Conservation (phyloP, 164 flowering plant species). For the Berberis vulgaris region DNA sequence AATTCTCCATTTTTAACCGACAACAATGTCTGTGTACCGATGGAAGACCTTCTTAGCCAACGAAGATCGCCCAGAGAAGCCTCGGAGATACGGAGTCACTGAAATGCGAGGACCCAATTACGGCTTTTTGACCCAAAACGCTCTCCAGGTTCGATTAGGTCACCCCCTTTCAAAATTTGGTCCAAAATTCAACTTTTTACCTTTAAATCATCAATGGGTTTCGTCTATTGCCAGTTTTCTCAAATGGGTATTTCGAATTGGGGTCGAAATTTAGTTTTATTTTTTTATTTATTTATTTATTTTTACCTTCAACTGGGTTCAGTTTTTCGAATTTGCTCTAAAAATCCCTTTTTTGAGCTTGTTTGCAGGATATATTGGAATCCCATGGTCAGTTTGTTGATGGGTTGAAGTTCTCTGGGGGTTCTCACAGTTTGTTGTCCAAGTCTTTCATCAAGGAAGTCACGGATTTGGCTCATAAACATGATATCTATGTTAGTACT, state of each 20-base stretch:
- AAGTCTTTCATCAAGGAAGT: constrained; percentile 49
- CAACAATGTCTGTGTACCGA: constrained; percentile 40
- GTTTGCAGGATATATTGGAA: constrained; percentile 67
- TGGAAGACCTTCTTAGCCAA: constrained; percentile 82
- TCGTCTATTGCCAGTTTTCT: too few relatives aligned
- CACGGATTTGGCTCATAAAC: constrained; percentile 74
- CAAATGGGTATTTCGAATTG: too few relatives aligned
- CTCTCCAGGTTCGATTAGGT: constrained; percentile 42
- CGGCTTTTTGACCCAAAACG: constrained; percentile 35
- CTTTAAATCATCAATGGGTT: neutral
- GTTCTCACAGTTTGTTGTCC: constrained; percentile 68
- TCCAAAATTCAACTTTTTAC: neutral
- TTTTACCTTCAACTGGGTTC: neutral
- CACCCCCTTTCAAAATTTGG: neutral
- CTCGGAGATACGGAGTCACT: constrained; percentile 70
- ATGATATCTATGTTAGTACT: constrained; percentile 77
- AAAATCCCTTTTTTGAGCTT: neutral
- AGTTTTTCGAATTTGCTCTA: neutral
- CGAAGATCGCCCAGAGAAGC: constrained; percentile 90
- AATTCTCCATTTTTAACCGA: too few relatives aligned
- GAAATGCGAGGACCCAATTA: constrained; percentile 70
- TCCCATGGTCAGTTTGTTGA: constrained; percentile 85
- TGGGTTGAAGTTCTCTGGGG: constrained; percentile 82
- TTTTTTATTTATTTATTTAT: too few relatives aligned
- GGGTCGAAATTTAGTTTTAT: too few relatives aligned